Base-by-base conservation (phyloP, 768 basidiomycete genomes). In the Panus rudis region DNA sequence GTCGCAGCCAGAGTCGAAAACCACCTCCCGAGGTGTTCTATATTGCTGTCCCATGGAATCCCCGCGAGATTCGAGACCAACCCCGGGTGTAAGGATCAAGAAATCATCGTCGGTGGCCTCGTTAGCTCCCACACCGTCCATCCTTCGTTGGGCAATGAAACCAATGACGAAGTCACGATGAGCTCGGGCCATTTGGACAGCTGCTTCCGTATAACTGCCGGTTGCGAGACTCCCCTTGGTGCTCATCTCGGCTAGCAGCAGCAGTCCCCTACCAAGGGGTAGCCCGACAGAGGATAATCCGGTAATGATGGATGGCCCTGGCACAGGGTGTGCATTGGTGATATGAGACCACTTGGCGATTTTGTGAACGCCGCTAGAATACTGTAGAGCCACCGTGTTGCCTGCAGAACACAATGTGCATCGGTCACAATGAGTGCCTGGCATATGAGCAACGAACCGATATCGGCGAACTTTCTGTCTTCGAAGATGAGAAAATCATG, bases 391-490 rank as follows among this genome's bases (percentile, higher is more conserved):
- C 46, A 98, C 96, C 6, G 96, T 98, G 65, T 97, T 97, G 33
- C 96, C 96, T 99, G 53, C 10, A 38, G 50, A 13, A 13, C 38
- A n/a, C 37, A 47, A 33, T 45, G 4, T 23, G 22, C 24, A 14
- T 28, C 19, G 13, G 5, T 16, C 2, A 37, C 11, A 6, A 25
- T 13, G 19, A 10, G 33, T 6, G 12, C 13, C 4, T 20, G 3
- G 14, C 42, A n/a, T 22, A 28, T 1, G 16, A 32, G 26, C 12
- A 25, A 53, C 75, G 55, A 49, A 92, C 94, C 94, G 41, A 99
- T 98, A 63, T 99, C 96, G 4, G 96, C 94, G 56, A 99, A 99
- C 64, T 99, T 99, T 51, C 96, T 74, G 68, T 99, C 96, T 67
- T 98, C 96, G 54, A 98, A 99, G 54, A 97, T 92, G 41, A 94